Conservation (phyloP, 139 green algal species). For the Limnomonas spitsbergensis region DNA sequence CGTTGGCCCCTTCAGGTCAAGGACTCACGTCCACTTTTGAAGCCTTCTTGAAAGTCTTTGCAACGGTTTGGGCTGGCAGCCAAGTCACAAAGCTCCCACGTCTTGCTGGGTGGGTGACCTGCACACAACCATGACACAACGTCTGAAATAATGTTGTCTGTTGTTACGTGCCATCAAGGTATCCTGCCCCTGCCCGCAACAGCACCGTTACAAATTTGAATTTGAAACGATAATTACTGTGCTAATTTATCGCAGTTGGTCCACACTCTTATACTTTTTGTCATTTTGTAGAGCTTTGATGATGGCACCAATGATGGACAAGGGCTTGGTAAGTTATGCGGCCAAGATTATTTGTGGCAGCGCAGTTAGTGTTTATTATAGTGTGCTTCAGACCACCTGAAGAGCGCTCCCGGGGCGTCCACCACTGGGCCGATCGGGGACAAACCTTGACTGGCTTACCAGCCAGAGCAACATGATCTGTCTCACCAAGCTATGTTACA, state of each 20-base stretch:
- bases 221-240: neutral
- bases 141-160: neutral
- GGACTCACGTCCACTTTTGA: slow-evolving; percentile 12
- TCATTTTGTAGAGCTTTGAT: neutral
- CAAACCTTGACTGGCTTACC: too few species aligned
- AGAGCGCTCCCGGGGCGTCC: too few species aligned
- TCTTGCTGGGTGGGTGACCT: neutral
- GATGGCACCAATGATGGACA: too few species aligned
- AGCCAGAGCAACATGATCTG: too few species aligned
- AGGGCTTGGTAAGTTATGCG: too few species aligned
- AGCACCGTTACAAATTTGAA: too few species aligned
- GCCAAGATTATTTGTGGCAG: too few species aligned
- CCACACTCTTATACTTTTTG: neutral
- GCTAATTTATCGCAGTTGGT: neutral
- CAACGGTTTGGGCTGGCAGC: slow-evolving; percentile 60
- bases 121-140: neutral
- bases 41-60: slow-evolving; percentile 42
- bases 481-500: neutral
- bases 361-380: too few species aligned
- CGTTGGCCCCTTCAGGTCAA: slow-evolving; percentile 22
- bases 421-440: too few species aligned
- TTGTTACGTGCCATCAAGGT: neutral
- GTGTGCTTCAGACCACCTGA: too few species aligned
- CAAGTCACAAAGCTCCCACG: slow-evolving; percentile 32
- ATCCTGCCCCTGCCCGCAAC: too few species aligned